Evolutionary conservation across 2,329 filamentous ascomycete species (phyloP).

Genomic region (Claviceps quebecensis): DNA sequence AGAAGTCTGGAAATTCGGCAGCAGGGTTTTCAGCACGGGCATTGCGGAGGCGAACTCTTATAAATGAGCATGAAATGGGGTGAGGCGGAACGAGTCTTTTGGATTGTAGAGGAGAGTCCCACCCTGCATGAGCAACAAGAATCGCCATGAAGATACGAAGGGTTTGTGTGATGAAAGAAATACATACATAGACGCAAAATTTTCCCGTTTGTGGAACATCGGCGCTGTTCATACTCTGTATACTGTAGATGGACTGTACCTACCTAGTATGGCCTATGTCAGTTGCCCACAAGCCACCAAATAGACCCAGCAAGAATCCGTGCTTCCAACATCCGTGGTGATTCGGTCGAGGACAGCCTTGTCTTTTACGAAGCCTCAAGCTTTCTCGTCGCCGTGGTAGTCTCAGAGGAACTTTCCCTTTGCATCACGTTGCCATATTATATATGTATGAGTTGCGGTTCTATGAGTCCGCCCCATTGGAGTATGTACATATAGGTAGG

Average conservation of each 20-base stretch:
- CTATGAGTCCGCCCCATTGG: no score
- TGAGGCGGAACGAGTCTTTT: not conserved
- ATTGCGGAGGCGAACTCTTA: not conserved
- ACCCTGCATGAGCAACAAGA: not conserved
- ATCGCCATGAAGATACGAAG: not conserved
- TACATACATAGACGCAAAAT: no score
- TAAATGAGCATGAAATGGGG: not conserved
- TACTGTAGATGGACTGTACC: no score
- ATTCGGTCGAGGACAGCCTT: not conserved
- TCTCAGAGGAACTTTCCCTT: not conserved
- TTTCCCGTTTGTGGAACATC: no score
- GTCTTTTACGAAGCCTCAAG: no score
- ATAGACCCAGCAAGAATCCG: not conserved
- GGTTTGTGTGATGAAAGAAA: no score
- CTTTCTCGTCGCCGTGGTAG: not conserved
- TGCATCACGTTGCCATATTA: not conserved
- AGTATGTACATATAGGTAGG: no score
- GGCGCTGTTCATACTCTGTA: no score
- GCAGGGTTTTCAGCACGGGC: constrained; percentile 26
- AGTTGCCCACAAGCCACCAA: not conserved
- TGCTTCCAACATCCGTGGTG: not conserved
- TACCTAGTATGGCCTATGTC: no score
- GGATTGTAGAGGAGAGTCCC: not conserved
- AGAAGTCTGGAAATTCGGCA: constrained; percentile 69
- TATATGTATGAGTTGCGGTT: no score